These are phyloP conservation scores for Pascua guehoae DNA, from an alignment of 1,284 basidiomycete genomes.

Conservation along the genomic window DNA sequence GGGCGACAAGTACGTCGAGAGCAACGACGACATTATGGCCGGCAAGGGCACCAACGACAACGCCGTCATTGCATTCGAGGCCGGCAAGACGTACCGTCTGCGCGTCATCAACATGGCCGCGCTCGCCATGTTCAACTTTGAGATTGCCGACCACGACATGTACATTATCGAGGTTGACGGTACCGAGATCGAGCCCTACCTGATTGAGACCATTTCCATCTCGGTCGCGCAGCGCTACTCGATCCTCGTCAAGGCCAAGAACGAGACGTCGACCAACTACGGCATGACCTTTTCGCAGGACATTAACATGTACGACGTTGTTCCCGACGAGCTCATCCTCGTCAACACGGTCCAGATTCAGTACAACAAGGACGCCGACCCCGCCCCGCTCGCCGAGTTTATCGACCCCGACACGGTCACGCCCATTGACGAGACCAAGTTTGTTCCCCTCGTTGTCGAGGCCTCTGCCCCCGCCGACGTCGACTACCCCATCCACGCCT, in stretches of 20 bases:
- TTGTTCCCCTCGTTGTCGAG: slow-evolving; percentile 44
- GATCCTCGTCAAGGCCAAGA: slow-evolving; percentile 80
- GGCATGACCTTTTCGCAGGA: slow-evolving; percentile 88
- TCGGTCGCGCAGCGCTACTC: slow-evolving; percentile 92
- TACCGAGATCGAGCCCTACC: slow-evolving; percentile 69
- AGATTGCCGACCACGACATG: slow-evolving; percentile 91
- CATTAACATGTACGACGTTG: slow-evolving; percentile 64
- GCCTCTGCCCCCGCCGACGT: slow-evolving; percentile 44
- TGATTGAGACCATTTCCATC: slow-evolving; percentile 66
- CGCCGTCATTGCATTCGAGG: slow-evolving; percentile 72
- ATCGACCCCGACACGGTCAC: slow-evolving; percentile 9
- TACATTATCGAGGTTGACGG: slow-evolving; percentile 84
- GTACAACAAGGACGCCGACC: slow-evolving; percentile 55
- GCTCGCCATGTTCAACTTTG: slow-evolving; percentile 66
- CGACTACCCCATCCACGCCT: slow-evolving; percentile 47
- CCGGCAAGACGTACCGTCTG: slow-evolving; percentile 67
- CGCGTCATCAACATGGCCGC: slow-evolving; percentile 72
- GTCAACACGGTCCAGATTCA: slow-evolving; percentile 74
- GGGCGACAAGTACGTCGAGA: slow-evolving; percentile 63
- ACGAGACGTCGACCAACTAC: slow-evolving; percentile 79
- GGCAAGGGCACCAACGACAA: slow-evolving; percentile 67
- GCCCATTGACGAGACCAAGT: slow-evolving; percentile 49
- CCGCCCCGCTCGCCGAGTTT: slow-evolving; percentile 16
- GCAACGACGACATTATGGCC: slow-evolving; percentile 36
- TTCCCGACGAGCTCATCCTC: slow-evolving; percentile 66